These are phyloP conservation scores for Xylaria telfairii DNA, from an alignment of 495 filamentous ascomycete genomes.

Conservation along the genomic window DNA sequence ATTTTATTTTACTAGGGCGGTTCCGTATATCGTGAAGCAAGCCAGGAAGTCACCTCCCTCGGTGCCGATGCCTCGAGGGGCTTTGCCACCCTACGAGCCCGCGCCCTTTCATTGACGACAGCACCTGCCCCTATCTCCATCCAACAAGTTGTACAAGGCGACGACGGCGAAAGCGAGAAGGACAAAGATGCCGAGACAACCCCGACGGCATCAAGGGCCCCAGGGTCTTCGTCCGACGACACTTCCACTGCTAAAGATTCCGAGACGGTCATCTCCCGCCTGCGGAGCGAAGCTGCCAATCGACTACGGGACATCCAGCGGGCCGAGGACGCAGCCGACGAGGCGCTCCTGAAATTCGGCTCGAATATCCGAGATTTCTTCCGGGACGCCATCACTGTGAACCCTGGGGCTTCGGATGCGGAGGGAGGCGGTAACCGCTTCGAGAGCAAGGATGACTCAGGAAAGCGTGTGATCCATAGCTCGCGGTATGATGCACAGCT, in stretches of 20 bases:
- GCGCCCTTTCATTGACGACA: constrained; percentile 71
- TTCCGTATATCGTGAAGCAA: constrained; percentile 81
- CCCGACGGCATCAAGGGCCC: constrained; percentile 47
- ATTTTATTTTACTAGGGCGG: constrained; percentile 66
- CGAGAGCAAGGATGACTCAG: constrained; percentile 88
- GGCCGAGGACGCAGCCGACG: constrained; percentile 97
- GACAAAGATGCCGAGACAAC: constrained; percentile 49
- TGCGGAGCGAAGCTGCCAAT: constrained; percentile 81
- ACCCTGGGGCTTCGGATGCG: constrained; percentile 57
- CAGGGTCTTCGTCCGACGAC: constrained; percentile 51
- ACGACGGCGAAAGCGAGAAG: constrained; percentile 38
- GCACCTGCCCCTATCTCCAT: constrained; percentile 29
- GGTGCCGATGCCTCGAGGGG: constrained; percentile 83
- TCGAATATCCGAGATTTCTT: constrained; percentile 90
- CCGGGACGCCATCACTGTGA: constrained; percentile 87
- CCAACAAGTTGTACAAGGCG: constrained; percentile 7
- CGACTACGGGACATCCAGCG: constrained; percentile 89
- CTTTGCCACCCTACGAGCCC: constrained; percentile 76
- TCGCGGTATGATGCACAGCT: constrained; percentile 95
- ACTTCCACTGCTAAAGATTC: constrained; percentile 60
- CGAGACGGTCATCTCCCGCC: constrained; percentile 80
- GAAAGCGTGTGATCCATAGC: constrained; percentile 88
- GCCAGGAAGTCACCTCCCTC: constrained; percentile 78
- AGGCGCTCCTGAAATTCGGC: constrained; percentile 92
- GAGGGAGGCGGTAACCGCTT: constrained; percentile 69